These are phyloP conservation scores for Diospyros lotus DNA, from an alignment of 148 eudicot genomes.

Conservation along the genomic window DNA sequence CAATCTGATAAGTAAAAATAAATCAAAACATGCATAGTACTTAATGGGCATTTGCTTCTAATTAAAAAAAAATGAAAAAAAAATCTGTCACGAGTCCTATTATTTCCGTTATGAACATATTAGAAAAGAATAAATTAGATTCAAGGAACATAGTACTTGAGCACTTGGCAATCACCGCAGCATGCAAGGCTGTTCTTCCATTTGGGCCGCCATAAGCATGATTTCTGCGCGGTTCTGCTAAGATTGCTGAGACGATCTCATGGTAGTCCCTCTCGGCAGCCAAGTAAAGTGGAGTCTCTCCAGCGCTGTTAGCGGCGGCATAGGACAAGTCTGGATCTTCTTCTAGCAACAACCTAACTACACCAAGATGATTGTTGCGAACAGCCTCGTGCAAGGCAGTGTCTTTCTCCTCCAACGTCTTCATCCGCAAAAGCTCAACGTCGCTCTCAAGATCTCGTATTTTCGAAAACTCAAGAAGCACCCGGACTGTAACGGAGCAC, in stretches of 20 bases:
- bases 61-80: no score
- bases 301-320: neutral
- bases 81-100: no score
- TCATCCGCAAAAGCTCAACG: neutral
- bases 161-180: neutral
- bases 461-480: neutral
- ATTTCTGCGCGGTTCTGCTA: neutral
- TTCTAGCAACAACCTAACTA: neutral
- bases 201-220: neutral
- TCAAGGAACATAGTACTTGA: no score
- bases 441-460: neutral
- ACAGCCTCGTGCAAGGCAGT: constrained; percentile 4
- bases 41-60: no score
- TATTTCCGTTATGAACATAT: no score
- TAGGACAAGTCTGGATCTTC: neutral
- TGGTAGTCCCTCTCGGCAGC: neutral
- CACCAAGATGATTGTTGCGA: neutral
- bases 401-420: neutral
- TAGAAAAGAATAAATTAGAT: no score
- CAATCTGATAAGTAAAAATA: no score
- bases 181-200: neutral
- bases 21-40: no score
- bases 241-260: neutral
- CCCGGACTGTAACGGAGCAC: neutral
- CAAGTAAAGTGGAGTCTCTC: constrained; percentile 4